These are phyloP conservation scores for Sonneratia alba DNA, from an alignment of 345 rosid species.

Conservation along the genomic window DNA sequence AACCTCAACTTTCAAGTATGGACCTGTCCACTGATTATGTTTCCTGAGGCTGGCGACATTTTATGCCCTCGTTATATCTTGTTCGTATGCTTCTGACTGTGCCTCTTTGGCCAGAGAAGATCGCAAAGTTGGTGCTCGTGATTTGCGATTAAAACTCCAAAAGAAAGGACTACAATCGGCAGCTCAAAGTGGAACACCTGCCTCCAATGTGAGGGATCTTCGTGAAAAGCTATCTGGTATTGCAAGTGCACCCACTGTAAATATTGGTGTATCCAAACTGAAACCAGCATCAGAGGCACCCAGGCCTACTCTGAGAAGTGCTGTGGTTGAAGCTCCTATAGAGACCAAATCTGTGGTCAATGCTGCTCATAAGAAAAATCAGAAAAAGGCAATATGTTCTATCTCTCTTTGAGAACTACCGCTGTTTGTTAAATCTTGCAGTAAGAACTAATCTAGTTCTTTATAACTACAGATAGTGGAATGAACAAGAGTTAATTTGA, in stretches of 20 bases:
- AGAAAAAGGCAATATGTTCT: constrained; percentile 37
- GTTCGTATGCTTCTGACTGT: constrained; percentile 25
- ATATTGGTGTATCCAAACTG: constrained; percentile 39
- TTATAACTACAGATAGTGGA: neutral
- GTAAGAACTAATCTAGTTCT: neutral
- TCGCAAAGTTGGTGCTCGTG: constrained; percentile 55
- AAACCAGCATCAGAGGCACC: constrained; percentile 43
- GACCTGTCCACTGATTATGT: constrained; percentile 12
- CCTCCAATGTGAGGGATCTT: constrained; percentile 56
- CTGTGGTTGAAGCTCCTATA: constrained; percentile 46
- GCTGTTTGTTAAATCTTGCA: neutral
- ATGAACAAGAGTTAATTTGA: constrained; percentile 2
- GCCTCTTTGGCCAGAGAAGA: constrained; percentile 47
- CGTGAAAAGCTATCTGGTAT: constrained; percentile 91
- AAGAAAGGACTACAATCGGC: constrained; percentile 39
- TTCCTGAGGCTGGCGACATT: constrained; percentile 14
- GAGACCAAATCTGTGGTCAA: constrained; percentile 44
- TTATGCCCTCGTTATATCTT: constrained; percentile 18
- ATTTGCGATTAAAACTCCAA: constrained; percentile 92
- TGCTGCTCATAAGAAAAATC: constrained; percentile 38
- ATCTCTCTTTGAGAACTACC: neutral
- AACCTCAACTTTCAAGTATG: constrained; percentile 65
- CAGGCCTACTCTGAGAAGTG: constrained; percentile 48
- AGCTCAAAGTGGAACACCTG: constrained; percentile 41
- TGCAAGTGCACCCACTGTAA: constrained; percentile 42